Percentiles rank a stretch among this genome's conserved stretches.
Evolutionary conservation across 2,329 filamentous ascomycete genomes (phyloP).

Genomic region (Magnaporthales sp.): DNA sequence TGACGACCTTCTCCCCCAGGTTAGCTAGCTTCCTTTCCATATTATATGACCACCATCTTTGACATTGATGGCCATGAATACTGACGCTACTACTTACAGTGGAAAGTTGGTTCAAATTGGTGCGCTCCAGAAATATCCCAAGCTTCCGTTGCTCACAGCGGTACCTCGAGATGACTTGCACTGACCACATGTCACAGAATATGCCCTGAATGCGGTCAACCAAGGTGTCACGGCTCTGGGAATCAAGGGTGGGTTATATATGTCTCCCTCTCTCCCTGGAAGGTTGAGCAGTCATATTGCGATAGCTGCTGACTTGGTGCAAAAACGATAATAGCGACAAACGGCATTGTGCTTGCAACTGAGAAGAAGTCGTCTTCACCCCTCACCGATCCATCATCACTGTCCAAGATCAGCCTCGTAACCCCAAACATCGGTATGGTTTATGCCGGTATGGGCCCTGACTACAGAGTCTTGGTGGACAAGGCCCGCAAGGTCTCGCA

Average conservation of each 20-base stretch:
- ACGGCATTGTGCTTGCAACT: conserved; percentile 96
- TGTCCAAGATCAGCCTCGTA: conserved; percentile 95
- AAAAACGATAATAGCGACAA: conserved; percentile 61
- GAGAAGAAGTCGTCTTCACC: conserved; percentile 99
- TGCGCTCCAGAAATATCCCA: conserved; percentile 13
- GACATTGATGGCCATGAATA: not conserved
- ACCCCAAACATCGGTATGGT: conserved; percentile 99
- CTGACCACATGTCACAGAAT: conserved; percentile 52
- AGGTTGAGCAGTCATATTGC: not conserved
- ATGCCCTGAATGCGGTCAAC: conserved; percentile 98
- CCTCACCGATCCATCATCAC: conserved; percentile 87
- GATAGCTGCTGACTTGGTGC: not conserved
- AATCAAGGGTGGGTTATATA: conserved; percentile 70
- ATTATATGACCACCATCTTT: conserved; percentile 10
- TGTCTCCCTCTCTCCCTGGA: not conserved
- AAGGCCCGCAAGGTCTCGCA: conserved; percentile 97
- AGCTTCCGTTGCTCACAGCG: not conserved
- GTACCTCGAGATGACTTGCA: not conserved
- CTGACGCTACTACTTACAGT: conserved; percentile 37
- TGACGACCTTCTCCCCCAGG: conserved; percentile 99
- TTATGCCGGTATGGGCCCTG: conserved; percentile 97
- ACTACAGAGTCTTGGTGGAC: conserved; percentile 96
- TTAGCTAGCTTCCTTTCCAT: conserved; percentile 34
- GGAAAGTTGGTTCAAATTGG: conserved; percentile 99
- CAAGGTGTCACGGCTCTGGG: conserved; percentile 97